Evolutionary conservation across 768 basidiomycete species (phyloP).

Genomic region (Kwoniella pini): DNA sequence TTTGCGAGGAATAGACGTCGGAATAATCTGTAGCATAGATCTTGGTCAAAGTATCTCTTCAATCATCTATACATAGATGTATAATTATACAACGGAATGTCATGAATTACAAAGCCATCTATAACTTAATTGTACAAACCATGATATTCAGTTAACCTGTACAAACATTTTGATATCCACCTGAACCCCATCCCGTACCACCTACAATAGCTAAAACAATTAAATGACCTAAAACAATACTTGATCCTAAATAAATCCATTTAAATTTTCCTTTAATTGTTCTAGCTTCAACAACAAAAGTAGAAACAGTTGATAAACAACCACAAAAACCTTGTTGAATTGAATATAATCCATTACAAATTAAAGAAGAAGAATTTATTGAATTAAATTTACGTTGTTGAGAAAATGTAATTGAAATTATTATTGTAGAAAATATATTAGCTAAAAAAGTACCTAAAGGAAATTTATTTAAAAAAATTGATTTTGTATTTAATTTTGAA

Average conservation of each 20-base stretch:
- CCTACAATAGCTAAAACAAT: constrained; percentile 73
- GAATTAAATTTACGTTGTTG: constrained; percentile 58
- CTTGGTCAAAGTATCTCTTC: too few relatives aligned
- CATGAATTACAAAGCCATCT: too few relatives aligned
- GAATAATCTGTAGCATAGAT: too few relatives aligned
- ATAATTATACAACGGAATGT: too few relatives aligned
- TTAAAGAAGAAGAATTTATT: constrained; percentile 16
- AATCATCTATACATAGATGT: too few relatives aligned
- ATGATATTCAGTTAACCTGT: not conserved
- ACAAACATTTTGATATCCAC: constrained; percentile 4
- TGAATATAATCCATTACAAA: constrained; percentile 76
- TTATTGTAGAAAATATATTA: constrained; percentile 69
- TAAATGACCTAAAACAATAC: constrained; percentile 70
- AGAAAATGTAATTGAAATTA: constrained; percentile 74
- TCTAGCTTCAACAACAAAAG: constrained; percentile 78
- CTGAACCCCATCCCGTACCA: constrained; percentile 47
- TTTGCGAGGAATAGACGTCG: too few relatives aligned
- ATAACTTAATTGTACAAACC: too few relatives aligned
- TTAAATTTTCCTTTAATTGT: constrained; percentile 63
- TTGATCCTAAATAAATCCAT: constrained; percentile 68
- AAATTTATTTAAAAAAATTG: constrained; percentile 53
- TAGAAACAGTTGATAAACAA: constrained; percentile 89
- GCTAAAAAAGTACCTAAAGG: constrained; percentile 53
- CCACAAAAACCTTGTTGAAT: constrained; percentile 91
- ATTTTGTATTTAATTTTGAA: constrained; percentile 66